Evolutionary conservation across 176 grass and related monocot genomes (phyloP), one percentile per base, ranked within the genome.

Genomic region (barley (Hordeum vulgare)): DNA sequence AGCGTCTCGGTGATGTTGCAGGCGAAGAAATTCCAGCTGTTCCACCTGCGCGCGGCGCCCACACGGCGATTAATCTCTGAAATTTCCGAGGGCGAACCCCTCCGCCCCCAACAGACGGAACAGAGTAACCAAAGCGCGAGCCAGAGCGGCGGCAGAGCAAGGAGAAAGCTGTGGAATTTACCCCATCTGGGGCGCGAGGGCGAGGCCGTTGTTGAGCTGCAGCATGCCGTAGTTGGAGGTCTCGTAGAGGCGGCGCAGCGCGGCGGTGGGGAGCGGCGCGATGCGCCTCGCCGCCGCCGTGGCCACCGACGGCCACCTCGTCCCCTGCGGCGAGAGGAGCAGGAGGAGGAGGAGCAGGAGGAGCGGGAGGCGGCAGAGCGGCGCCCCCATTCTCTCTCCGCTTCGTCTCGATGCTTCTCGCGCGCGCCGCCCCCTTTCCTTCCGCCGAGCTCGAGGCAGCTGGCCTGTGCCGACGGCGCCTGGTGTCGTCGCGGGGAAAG

Each of bases 11-110:
- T 95, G 74, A 98, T 95, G 74, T 98, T 90, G 80, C 96, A 98
- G 75, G 89, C 96, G 82, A 95, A 98, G 93, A 98, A 98, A 72
- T 98, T 98, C 96, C 96, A 98, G 85, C 96, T 98, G 77, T 98
- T 98, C 96, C 96, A 98, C 77, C 96, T 98, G 86, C 74, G 59
- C 34, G 13, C 78, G 37, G 58, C 15, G 17, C 53, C 45, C 6
- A 1, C 5, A 0, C 14, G 25, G 24, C 2, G 25, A 82, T 75
- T 2, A 74, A 53, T 65, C 53, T 0, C 9, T 44, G 24, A 29
- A 49, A 68, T 71, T n/a, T 45, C 29, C 29, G 31, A 61, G 13
- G 18, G 2, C 21, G 12, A 21, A 0, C 9, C 20, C 0, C 18
- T 13, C 15, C 25, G 15, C 40, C 54, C 54, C 3, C 3, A 15